Base-by-base conservation (phyloP, 2,329 filamentous ascomycete genomes). In the Pseudonectria buxi region DNA sequence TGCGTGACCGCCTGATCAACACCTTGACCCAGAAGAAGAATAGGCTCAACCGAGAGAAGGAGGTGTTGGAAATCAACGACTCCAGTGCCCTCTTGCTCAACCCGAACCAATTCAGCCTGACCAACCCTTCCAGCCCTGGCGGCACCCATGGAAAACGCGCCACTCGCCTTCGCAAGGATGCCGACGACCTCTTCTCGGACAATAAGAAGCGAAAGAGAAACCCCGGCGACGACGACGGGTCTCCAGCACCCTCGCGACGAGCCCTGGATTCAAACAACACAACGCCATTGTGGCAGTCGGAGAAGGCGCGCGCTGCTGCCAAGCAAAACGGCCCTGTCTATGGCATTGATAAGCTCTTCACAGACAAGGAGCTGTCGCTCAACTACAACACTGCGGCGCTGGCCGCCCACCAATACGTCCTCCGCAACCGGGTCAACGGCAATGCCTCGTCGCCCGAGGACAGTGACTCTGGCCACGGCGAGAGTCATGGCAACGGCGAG, bases 321-420 rank as follows among this genome's bases (percentile, higher is more conserved):
- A 73, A 74, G 53, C 71, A 77, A 49, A 70, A 74, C 14, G 77
- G 74, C 7, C 71, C 76, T 0, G 61, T 78, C 2, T 81, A 80
- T 55, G 81, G 74, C 53, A 74, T 83, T 40, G 78, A 83, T 49
- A 82, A 82, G 62, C 70, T 83, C 26, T 83, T 83, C 33, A 83
- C 78, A 0, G 79, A 83, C 48, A 82, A 80, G 58, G 79, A 83
- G 59, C 67, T 83, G 22, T 69, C 73, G 4, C 71, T 83, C 64
- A 76, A 75, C 18, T 81, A 81, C 55, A 81, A 81, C 41, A 62
- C 67, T 4, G 74, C 79, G 5, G 77, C 78, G 22, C 50, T 80
- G 14, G 77, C 77, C 3, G 71, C 79, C 7, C 74, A 81, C 54
- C 73, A 75, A 42, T 74, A 78, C 49, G 68, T 81, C 37, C 58